Evolutionary conservation across 352 stramenopile species (phyloP).

Genomic region (Globisporangium yorkense): DNA sequence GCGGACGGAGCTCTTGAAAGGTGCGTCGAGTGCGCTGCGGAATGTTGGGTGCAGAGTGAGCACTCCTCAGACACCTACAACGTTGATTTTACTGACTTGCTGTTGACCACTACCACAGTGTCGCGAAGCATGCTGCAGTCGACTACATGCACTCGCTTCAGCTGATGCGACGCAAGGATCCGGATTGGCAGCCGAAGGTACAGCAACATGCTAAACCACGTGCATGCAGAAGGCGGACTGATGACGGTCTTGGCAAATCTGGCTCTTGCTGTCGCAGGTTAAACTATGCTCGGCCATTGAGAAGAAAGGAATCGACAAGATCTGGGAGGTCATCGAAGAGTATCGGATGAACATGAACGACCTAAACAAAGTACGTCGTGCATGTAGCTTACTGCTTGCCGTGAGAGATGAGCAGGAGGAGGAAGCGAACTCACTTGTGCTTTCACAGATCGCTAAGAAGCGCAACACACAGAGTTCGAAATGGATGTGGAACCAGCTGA

Average conservation of each 20-base stretch:
- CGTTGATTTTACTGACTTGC: neutral
- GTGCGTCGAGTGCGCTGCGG: conserved; percentile 13
- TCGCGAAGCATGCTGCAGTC: conserved; percentile 63
- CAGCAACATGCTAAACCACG: neutral
- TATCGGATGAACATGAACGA: conserved; percentile 52
- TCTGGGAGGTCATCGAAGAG: conserved; percentile 60
- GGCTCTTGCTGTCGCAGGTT: conserved; percentile 23
- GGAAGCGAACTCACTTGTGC: neutral
- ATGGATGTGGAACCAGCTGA: conserved; percentile 80
- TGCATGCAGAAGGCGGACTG: neutral
- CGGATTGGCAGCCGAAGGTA: conserved; percentile 73
- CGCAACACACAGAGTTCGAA: conserved; percentile 66
- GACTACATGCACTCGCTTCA: conserved; percentile 83
- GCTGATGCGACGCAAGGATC: conserved; percentile 75
- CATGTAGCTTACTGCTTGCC: neutral
- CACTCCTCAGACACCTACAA: too few relatives aligned
- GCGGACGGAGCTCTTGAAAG: conserved; percentile 87
- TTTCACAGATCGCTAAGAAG: conserved; percentile 48
- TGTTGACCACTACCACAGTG: conserved; percentile 18
- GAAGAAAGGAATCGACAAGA: conserved; percentile 63
- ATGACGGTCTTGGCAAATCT: neutral
- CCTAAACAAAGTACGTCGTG: conserved; percentile 37
- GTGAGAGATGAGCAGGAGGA: neutral
- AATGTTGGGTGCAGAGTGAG: too few relatives aligned
- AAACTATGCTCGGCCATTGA: conserved; percentile 68